These are phyloP conservation scores for Penicillium sp. DNA, from an alignment of 2,329 filamentous ascomycete species.

Conservation along the genomic window DNA sequence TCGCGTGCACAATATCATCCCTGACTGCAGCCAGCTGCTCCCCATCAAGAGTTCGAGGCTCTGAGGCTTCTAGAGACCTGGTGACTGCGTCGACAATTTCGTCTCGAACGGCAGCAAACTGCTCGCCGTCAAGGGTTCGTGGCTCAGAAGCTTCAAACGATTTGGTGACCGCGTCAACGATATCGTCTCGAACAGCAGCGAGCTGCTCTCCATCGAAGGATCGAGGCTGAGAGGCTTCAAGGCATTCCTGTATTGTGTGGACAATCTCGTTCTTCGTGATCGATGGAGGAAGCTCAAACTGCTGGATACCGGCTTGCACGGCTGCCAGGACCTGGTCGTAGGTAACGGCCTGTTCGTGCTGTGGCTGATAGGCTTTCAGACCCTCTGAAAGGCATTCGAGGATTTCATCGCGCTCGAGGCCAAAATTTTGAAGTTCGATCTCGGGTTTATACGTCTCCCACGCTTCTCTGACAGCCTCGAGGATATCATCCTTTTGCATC, in stretches of 20 bases:
- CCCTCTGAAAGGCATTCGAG: conserved; percentile 85
- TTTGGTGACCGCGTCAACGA: conserved; percentile 80
- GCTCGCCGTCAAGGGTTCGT: conserved; percentile 28
- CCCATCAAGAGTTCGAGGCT: conserved; percentile 23
- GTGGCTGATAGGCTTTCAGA: conserved; percentile 71
- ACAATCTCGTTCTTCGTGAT: conserved; percentile 84
- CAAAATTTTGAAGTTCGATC: conserved; percentile 86
- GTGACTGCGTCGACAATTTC: conserved; percentile 75
- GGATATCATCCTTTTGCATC: conserved; percentile 80
- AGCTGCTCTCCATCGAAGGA: conserved; percentile 32
- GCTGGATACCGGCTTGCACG: conserved; percentile 82
- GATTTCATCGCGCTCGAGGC: conserved; percentile 88
- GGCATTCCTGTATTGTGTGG: conserved; percentile 79
- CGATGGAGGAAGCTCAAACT: conserved; percentile 73
- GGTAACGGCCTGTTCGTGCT: conserved; percentile 64
- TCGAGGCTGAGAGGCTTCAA: conserved; percentile 71
- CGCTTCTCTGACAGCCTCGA: conserved; percentile 84
- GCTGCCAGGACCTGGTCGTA: conserved; percentile 85
- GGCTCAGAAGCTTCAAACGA: conserved; percentile 77
- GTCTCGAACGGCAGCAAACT: conserved; percentile 33
- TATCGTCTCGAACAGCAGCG: conserved; percentile 39
- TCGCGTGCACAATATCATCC: conserved; percentile 69
- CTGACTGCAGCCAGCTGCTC: conserved; percentile 33
- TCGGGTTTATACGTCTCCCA: conserved; percentile 96
- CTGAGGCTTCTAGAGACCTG: conserved; percentile 84